Percentiles rank a stretch among this genome's conserved stretches.
phyloP scores from a whole-genome alignment of 2,329 filamentous ascomycete genomes.

The Claviceps pazoutovae region DNA sequence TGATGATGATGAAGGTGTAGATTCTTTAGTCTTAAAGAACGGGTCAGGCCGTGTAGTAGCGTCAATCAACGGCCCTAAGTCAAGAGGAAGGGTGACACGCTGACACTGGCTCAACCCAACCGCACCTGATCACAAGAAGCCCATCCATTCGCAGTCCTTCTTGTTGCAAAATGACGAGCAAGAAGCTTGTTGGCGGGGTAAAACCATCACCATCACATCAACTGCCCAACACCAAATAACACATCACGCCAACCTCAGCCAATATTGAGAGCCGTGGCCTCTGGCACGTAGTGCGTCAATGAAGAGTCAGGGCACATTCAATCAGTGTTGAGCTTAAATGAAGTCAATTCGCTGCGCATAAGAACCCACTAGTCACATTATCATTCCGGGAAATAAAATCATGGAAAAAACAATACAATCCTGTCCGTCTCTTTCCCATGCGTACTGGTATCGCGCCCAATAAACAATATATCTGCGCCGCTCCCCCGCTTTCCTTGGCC shows the following conservation, averaged over 20 bases:
- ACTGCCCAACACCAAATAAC: background rate
- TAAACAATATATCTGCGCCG: background rate
- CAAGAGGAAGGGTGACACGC: too few relatives aligned
- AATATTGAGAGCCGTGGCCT: background rate
- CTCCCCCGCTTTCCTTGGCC: background rate
- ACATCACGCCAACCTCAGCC: background rate
- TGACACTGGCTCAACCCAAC: background rate
- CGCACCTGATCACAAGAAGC: background rate
- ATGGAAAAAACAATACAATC: background rate
- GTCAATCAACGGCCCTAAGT: too few relatives aligned
- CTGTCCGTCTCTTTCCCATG: background rate
- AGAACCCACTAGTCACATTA: background rate
- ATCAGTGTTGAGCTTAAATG: background rate
- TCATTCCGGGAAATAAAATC: background rate
- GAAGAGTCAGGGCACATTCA: too few relatives aligned
- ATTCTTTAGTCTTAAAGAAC: too few relatives aligned
- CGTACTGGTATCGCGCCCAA: background rate
- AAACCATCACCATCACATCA: background rate
- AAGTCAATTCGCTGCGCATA: background rate
- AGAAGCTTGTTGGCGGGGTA: background rate
- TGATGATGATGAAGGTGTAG: too few relatives aligned
- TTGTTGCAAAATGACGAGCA: background rate
- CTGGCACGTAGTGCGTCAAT: background rate
- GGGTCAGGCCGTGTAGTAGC: too few relatives aligned
- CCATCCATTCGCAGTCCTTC: background rate